phyloP scores from a whole-genome alignment of 176 grass and related monocot genomes.

The Saccharum spontaneum region DNA sequence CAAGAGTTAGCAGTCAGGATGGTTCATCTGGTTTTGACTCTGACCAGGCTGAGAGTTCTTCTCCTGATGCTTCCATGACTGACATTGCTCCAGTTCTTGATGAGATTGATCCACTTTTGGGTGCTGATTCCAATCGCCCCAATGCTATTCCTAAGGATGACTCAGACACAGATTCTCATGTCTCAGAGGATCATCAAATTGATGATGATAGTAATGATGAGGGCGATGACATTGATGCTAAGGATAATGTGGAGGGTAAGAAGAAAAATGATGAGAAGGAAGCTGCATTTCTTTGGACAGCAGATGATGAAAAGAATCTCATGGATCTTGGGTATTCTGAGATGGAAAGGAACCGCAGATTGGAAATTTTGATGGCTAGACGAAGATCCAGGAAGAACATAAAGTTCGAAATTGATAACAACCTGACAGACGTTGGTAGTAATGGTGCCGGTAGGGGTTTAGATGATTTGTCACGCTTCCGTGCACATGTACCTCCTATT shows the following conservation, averaged over 20 bases:
- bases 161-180: slow-evolving; percentile 59
- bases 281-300: slow-evolving; percentile 82
- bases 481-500: slow-evolving; percentile 52
- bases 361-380: slow-evolving; percentile 82
- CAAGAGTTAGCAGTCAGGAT: slow-evolving; percentile 53
- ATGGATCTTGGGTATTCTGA: slow-evolving; percentile 96
- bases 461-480: slow-evolving; percentile 60
- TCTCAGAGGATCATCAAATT: slow-evolving; percentile 54
- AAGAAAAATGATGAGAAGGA: slow-evolving; percentile 55
- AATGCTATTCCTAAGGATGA: slow-evolving; percentile 38
- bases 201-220: slow-evolving; percentile 70
- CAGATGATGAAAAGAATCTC: slow-evolving; percentile 89
- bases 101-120: slow-evolving; percentile 83
- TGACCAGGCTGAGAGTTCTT: slow-evolving; percentile 71
- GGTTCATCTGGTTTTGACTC: slow-evolving; percentile 76
- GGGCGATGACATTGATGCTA: slow-evolving; percentile 33
- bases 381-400: slow-evolving; percentile 90
- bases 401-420: slow-evolving; percentile 55
- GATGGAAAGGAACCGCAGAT: slow-evolving; percentile 87
- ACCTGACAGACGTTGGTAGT: slow-evolving; percentile 47
- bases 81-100: slow-evolving; percentile 79
- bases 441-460: slow-evolving; percentile 30
- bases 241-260: slow-evolving; percentile 55
- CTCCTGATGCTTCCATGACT: slow-evolving; percentile 73
- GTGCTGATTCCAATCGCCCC: slow-evolving; percentile 35